Conservation (phyloP, 169 alveolate species). For the Theileria parva region DNA sequence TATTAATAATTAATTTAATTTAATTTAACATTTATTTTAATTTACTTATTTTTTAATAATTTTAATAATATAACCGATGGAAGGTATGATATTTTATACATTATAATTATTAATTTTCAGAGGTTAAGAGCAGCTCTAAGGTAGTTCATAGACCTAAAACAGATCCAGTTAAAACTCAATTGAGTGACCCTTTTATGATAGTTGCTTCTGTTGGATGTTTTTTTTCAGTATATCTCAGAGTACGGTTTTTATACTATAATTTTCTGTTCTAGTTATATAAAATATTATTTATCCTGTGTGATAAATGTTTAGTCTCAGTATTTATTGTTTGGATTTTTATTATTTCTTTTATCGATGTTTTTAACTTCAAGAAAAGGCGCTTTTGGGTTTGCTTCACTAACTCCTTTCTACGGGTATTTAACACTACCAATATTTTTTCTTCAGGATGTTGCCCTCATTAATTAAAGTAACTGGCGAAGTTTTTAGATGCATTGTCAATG, state of each 20-base stretch:
- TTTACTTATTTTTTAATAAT: neutral
- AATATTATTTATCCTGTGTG: neutral
- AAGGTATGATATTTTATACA: constrained; percentile 3
- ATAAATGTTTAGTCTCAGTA: neutral
- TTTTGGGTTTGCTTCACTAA: neutral
- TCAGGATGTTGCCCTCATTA: constrained; percentile 14
- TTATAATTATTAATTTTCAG: neutral
- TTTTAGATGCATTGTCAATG: neutral
- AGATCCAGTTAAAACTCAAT: neutral
- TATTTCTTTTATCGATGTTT: neutral
- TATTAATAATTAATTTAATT: neutral
- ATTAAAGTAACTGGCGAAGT: constrained; percentile 8
- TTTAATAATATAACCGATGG: neutral
- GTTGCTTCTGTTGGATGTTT: constrained; percentile 9
- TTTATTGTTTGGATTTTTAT: neutral
- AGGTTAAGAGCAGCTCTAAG: neutral
- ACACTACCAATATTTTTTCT: neutral
- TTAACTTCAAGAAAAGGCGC: neutral
- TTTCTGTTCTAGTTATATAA: too few relatives aligned
- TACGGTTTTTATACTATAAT: neutral
- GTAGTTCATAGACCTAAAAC: neutral
- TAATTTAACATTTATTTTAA: neutral
- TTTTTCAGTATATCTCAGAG: neutral
- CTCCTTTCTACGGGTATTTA: constrained; percentile 10
- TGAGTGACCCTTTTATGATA: neutral